Percentiles rank a stretch among this genome's conserved stretches.
Conservation (phyloP, 805 yeast species). For the Candida nitratophila region DNA sequence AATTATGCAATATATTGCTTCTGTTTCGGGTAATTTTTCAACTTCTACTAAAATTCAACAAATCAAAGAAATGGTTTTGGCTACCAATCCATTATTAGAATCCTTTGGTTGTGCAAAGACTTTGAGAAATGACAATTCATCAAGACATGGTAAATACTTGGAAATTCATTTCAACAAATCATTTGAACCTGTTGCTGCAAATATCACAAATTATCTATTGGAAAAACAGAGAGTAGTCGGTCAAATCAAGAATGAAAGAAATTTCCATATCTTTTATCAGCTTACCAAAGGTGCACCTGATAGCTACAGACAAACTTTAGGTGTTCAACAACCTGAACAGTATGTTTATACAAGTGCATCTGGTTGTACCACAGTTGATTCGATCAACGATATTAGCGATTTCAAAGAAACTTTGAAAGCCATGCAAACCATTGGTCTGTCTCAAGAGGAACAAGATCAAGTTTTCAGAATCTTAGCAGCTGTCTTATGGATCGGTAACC, state of each 20-base stretch:
- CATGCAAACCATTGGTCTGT: slow-evolving; percentile 80
- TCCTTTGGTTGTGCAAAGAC: slow-evolving; percentile 94
- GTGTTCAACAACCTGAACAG: slow-evolving; percentile 91
- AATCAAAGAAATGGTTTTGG: slow-evolving; percentile 95
- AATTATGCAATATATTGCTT: slow-evolving; percentile 94
- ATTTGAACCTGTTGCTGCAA: slow-evolving; percentile 90
- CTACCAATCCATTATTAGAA: slow-evolving; percentile 89
- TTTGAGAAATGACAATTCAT: slow-evolving; percentile 79
- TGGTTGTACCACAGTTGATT: slow-evolving; percentile 77
- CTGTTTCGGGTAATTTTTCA: slow-evolving; percentile 66
- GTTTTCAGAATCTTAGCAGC: slow-evolving; percentile 81
- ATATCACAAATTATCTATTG: slow-evolving; percentile 87
- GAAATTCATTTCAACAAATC: slow-evolving; percentile 80
- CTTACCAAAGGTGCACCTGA: slow-evolving; percentile 88
- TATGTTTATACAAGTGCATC: slow-evolving; percentile 84
- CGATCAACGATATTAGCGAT: slow-evolving; percentile 78
- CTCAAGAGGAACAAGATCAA: slow-evolving; percentile 79
- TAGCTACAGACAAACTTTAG: slow-evolving; percentile 72
- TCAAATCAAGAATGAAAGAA: slow-evolving; percentile 86
- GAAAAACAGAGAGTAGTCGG: slow-evolving; percentile 97
- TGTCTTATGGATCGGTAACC: slow-evolving; percentile 91
- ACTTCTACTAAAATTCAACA: slow-evolving; percentile 66
- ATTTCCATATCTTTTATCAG: slow-evolving; percentile 96
- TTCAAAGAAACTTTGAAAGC: slow-evolving; percentile 77
- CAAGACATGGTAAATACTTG: slow-evolving; percentile 88